A percentile compares a stretch with the other conserved stretches of the same genome.
Conservation (phyloP, 257 asterid genomes). For the Petunia secreta region DNA sequence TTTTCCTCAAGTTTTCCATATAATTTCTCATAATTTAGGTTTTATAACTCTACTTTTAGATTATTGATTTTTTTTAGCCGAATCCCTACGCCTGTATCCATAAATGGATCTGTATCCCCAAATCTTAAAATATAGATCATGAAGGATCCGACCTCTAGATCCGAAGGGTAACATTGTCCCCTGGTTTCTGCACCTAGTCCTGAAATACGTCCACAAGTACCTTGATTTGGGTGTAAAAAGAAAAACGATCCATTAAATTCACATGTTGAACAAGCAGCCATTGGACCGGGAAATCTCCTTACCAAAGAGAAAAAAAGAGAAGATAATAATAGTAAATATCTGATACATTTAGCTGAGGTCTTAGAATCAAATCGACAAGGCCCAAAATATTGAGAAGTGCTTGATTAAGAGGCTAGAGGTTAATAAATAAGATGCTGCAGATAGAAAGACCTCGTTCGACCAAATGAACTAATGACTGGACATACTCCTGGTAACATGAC, state of each 20-base stretch:
- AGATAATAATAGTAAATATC: conserved; percentile 12
- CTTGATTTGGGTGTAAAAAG: conserved; percentile 4
- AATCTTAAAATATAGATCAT: no score
- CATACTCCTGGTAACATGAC: conserved; percentile 1
- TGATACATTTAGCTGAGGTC: conserved; percentile 9
- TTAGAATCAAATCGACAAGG: background rate
- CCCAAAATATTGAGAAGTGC: background rate
- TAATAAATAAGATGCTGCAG: conserved; percentile 1
- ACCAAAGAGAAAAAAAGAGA: background rate
- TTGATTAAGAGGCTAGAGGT: conserved; percentile 13
- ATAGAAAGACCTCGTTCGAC: background rate
- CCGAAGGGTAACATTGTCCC: background rate
- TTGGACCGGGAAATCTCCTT: background rate
- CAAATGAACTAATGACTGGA: background rate
- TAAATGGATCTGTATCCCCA: no score
- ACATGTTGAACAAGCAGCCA: background rate
- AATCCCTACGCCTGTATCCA: no score
- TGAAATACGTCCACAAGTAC: background rate
- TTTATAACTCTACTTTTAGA: no score
- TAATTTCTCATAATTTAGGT: no score
- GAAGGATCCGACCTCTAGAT: background rate
- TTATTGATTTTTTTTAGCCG: no score
- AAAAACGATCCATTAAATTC: background rate
- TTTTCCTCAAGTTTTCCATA: no score
- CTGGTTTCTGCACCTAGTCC: conserved; percentile 4